Evolutionary conservation across 1,284 basidiomycete species (phyloP).

Genomic region (Rhodotorula sp.): DNA sequence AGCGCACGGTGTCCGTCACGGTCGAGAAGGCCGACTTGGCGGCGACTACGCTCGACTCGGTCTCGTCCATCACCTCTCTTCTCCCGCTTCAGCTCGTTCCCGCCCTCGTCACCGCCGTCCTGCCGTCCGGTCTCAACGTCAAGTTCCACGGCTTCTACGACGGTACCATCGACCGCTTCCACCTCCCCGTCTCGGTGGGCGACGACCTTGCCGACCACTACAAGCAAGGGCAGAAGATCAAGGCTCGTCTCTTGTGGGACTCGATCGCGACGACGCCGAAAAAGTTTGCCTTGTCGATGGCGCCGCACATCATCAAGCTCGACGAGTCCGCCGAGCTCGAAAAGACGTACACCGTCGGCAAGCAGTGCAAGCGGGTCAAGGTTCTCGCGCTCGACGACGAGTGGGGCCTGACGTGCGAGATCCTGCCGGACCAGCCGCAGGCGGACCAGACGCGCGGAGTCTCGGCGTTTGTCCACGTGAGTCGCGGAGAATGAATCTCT

Average conservation of each 20-base stretch:
- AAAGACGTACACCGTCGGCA: slow-evolving; percentile 67
- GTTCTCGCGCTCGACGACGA: slow-evolving; percentile 74
- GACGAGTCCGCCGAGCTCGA: slow-evolving; percentile 49
- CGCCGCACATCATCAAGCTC: slow-evolving; percentile 64
- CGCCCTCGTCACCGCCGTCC: slow-evolving; percentile 76
- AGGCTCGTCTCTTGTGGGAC: slow-evolving; percentile 82
- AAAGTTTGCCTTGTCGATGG: slow-evolving; percentile 74
- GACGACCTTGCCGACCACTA: slow-evolving; percentile 55
- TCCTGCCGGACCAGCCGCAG: slow-evolving; percentile 45
- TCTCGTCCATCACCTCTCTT: slow-evolving; percentile 75
- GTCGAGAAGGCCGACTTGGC: slow-evolving; percentile 44
- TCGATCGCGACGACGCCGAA: slow-evolving; percentile 62
- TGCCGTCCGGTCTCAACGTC: slow-evolving; percentile 76
- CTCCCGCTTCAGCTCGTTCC: slow-evolving; percentile 86
- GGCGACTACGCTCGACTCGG: slow-evolving; percentile 60
- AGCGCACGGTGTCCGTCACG: slow-evolving; percentile 47
- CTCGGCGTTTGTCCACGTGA: slow-evolving; percentile 81
- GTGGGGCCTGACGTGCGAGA: slow-evolving; percentile 71
- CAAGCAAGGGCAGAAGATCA: slow-evolving; percentile 83
- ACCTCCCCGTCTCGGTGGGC: slow-evolving; percentile 55
- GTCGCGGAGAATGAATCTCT: slow-evolving; percentile 45
- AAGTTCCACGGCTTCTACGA: slow-evolving; percentile 93
- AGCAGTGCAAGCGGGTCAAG: slow-evolving; percentile 63
- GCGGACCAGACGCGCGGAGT: slow-evolving; percentile 54
- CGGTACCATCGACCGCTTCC: slow-evolving; percentile 82